Percentiles rank a stretch among this genome's conserved stretches.
Conservation (phyloP, 352 stramenopile genomes). For the Globisporangium takayamanum region DNA sequence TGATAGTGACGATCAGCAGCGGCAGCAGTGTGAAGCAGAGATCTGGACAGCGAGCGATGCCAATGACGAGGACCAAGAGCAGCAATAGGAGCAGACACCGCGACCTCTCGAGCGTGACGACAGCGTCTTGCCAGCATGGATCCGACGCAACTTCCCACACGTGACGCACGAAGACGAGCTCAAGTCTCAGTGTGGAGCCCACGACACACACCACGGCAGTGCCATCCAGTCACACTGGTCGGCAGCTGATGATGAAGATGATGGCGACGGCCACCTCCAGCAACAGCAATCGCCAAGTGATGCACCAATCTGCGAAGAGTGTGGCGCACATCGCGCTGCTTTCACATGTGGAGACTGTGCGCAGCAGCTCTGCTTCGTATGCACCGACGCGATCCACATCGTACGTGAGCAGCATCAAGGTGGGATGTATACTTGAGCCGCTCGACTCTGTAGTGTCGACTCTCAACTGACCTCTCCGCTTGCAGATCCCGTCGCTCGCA, state of each 20-base stretch:
- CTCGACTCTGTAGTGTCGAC: not conserved
- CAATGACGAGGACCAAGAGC: not conserved
- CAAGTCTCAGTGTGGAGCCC: conserved; percentile 1
- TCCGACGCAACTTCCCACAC: conserved; percentile 27
- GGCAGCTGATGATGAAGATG: conserved; percentile 1
- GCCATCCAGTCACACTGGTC: not conserved
- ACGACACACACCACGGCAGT: not conserved
- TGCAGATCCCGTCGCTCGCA: conserved; percentile 43
- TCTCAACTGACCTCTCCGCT: not conserved
- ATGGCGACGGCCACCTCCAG: not conserved
- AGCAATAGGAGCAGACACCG: not conserved
- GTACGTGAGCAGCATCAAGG: conserved; percentile 22
- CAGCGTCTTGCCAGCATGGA: conserved; percentile 23
- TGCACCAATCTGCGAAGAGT: conserved; percentile 46
- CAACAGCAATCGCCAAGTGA: not conserved
- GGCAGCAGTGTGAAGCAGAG: not conserved
- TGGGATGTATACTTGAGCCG: not conserved
- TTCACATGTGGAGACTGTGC: conserved; percentile 45
- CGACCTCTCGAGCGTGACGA: not conserved
- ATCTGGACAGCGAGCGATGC: no score
- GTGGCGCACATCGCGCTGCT: conserved; percentile 13
- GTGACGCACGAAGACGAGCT: conserved; percentile 20
- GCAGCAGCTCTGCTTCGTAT: conserved; percentile 47
- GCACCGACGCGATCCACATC: conserved; percentile 72
- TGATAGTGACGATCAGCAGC: not conserved